phyloP scores from a whole-genome alignment of 225 moss, liverwort and hornwort genomes.

The Sphagnum tenellum region DNA sequence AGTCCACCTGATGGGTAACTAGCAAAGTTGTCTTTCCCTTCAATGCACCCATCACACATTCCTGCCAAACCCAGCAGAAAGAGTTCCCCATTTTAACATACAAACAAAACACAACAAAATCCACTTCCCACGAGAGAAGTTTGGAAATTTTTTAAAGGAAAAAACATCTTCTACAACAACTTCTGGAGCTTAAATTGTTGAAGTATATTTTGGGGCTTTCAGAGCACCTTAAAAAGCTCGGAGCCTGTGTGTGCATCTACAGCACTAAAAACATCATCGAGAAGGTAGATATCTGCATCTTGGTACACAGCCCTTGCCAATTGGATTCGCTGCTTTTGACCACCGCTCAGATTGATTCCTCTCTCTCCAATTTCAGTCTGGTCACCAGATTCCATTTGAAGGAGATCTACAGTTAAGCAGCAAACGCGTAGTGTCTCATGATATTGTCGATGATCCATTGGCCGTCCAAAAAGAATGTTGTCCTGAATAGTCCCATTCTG shows the following conservation, averaged over 20 bases:
- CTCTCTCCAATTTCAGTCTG: constrained; percentile 52
- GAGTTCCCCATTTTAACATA: too few species aligned
- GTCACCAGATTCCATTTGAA: constrained; percentile 38
- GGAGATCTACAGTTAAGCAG: constrained; percentile 28
- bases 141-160: too few species aligned
- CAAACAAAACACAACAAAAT: too few species aligned
- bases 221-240: constrained; percentile 21
- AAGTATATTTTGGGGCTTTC: too few species aligned
- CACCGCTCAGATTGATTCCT: constrained; percentile 51
- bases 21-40: constrained; percentile 29
- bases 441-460: constrained; percentile 21
- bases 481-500: constrained; percentile 47
- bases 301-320: constrained; percentile 55
- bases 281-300: constrained; percentile 48
- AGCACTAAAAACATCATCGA: constrained; percentile 62
- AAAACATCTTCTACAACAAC: too few species aligned
- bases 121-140: too few species aligned
- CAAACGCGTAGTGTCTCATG: constrained; percentile 24
- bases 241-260: constrained; percentile 43
- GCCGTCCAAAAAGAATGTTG: constrained; percentile 43
- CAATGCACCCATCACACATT: constrained; percentile 26
- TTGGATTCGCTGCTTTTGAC: constrained; percentile 56
- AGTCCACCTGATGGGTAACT: constrained; percentile 54
- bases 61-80: constrained; percentile 1
- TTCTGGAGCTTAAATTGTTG: too few species aligned